These are phyloP conservation scores for Metschnikowia reukaufii DNA, from an alignment of 805 yeast genomes.

Conservation along the genomic window DNA sequence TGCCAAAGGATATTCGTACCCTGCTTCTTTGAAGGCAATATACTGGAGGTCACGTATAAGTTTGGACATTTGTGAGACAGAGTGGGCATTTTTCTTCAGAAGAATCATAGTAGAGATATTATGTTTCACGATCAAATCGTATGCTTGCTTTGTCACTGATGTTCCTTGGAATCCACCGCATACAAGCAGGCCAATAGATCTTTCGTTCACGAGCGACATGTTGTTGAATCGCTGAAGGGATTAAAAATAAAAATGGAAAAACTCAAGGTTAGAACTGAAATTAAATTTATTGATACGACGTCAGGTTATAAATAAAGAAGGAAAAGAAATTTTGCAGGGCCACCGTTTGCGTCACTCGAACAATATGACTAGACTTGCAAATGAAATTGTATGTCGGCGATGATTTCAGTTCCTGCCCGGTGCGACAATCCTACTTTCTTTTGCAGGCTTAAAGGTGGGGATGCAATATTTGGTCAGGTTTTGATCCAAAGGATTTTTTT, in stretches of 20 bases:
- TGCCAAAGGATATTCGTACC: slow-evolving; percentile 52
- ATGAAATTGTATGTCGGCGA: slow-evolving; percentile 10
- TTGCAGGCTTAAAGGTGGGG: slow-evolving; percentile 2
- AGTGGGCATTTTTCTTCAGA: slow-evolving; percentile 49
- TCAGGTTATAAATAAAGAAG: no score
- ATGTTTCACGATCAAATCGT: slow-evolving; percentile 50
- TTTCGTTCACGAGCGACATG: slow-evolving; percentile 8
- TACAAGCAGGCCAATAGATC: slow-evolving; percentile 48
- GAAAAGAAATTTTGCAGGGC: not conserved
- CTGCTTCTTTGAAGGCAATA: slow-evolving; percentile 49
- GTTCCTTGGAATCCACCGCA: slow-evolving; percentile 62
- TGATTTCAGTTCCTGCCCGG: slow-evolving; percentile 10
- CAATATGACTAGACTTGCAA: not conserved
- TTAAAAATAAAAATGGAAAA: no score
- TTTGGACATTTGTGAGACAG: slow-evolving; percentile 48
- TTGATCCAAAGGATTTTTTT: no score
- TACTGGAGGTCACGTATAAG: slow-evolving; percentile 54
- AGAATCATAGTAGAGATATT: slow-evolving; percentile 53
- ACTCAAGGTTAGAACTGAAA: no score
- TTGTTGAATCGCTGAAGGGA: not conserved
- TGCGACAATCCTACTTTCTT: not conserved
- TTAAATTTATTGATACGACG: no score
- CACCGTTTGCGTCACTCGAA: not conserved
- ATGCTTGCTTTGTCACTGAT: slow-evolving; percentile 52
- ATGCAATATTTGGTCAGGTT: no score